phyloP scores from a whole-genome alignment of 371 early-diverging fungal species.

The Mucor irregularis region DNA sequence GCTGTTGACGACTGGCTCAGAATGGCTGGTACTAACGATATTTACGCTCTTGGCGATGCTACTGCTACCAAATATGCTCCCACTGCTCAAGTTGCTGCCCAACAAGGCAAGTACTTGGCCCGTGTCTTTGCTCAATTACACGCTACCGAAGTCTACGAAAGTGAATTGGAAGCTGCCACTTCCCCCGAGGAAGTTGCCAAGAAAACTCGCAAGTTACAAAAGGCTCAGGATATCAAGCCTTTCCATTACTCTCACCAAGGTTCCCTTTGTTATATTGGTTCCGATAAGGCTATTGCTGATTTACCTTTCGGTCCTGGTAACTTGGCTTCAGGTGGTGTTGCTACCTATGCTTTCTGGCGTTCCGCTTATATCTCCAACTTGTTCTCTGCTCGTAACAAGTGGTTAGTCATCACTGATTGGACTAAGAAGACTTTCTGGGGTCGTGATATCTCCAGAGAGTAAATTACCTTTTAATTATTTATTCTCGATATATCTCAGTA shows the following conservation, averaged over 20 bases:
- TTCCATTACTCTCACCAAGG: conserved; percentile 86
- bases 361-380: conserved; percentile 73
- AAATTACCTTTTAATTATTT: conserved; percentile 17
- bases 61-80: conserved; percentile 86
- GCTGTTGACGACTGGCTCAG: conserved; percentile 83
- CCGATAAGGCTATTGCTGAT: conserved; percentile 91
- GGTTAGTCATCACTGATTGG: conserved; percentile 89
- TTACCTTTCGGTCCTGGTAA: conserved; percentile 77
- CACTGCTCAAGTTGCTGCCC: conserved; percentile 91
- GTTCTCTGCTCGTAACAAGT: conserved; percentile 81
- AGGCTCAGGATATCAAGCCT: conserved; percentile 60
- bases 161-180: conserved; percentile 22
- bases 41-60: conserved; percentile 90
- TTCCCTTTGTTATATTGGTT: conserved; percentile 88
- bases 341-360: conserved; percentile 81
- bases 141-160: conserved; percentile 44
- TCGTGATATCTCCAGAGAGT: conserved; percentile 90
- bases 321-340: conserved; percentile 71
- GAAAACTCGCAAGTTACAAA: conserved; percentile 43
- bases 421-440: conserved; percentile 85
- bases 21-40: conserved; percentile 70
- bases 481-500: no score
- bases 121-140: conserved; percentile 64
- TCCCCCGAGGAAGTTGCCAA: conserved; percentile 42
- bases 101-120: conserved; percentile 89